These are phyloP conservation scores for Trypanosoma theileri DNA, from an alignment of 208 protist genomes.

Conservation along the genomic window DNA sequence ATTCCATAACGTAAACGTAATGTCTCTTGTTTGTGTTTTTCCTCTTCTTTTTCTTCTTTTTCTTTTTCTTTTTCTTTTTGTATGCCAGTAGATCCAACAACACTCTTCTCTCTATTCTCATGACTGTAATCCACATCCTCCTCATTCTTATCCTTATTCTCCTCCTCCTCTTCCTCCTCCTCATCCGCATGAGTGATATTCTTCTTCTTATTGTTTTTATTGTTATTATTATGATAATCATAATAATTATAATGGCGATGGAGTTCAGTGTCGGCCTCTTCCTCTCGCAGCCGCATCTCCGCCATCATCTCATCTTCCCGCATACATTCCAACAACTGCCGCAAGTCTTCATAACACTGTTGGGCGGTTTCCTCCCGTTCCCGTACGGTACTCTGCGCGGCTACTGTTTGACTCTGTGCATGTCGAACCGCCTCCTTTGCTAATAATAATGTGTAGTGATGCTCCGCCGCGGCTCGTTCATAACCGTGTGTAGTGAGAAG, in stretches of 20 bases:
- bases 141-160: not conserved
- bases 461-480: conserved; percentile 1
- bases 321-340: conserved; percentile 18
- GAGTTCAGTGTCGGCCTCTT: conserved; percentile 14
- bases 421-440: conserved; percentile 15
- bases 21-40: not conserved
- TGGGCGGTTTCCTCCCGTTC: conserved; percentile 12
- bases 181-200: no score
- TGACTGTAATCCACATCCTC: not conserved
- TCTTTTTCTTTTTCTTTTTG: not conserved
- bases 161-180: no score
- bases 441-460: conserved; percentile 19
- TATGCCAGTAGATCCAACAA: no score
- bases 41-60: not conserved
- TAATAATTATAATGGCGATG: not conserved
- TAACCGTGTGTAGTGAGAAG: conserved; percentile 14
- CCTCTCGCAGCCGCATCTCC: conserved; percentile 4
- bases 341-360: conserved; percentile 23
- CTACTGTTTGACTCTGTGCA: conserved; percentile 4
- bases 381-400: conserved; percentile 1
- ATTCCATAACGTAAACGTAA: conserved; percentile 1
- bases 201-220: not conserved
- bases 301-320: conserved; percentile 15
- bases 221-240: not conserved
- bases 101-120: not conserved